phyloP scores from a whole-genome alignment of 2,329 filamentous ascomycete genomes.

The Fusarium sp. region DNA sequence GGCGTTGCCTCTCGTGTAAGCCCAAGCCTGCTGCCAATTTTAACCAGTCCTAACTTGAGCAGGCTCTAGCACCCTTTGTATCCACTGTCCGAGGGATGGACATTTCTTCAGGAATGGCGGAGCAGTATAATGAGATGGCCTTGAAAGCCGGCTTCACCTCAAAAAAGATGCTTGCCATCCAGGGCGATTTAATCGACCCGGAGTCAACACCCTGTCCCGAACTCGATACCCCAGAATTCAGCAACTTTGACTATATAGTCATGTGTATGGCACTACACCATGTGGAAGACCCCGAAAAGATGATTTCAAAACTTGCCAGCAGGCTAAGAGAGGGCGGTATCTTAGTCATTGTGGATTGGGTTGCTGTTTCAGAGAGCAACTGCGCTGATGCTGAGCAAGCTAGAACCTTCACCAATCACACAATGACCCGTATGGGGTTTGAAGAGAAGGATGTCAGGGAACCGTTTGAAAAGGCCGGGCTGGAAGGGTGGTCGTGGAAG shows the following conservation, averaged over 20 bases:
- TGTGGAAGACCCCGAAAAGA: slow-evolving; percentile 47
- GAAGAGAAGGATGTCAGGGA: slow-evolving; percentile 38
- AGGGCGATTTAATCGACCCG: slow-evolving; percentile 50
- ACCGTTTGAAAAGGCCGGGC: slow-evolving; percentile 43
- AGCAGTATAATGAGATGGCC: slow-evolving; percentile 52
- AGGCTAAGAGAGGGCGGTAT: slow-evolving; percentile 51
- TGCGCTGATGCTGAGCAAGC: slow-evolving; percentile 9
- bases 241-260: slow-evolving; percentile 52
- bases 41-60: slow-evolving; percentile 3
- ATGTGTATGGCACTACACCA: slow-evolving; percentile 58
- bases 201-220: slow-evolving; percentile 38
- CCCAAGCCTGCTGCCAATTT: rapidly evolving
- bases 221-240: slow-evolving; percentile 40
- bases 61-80: slow-evolving; percentile 54
- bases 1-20: slow-evolving; percentile 51
- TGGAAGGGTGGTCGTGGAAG: slow-evolving; percentile 48
- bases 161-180: slow-evolving; percentile 50
- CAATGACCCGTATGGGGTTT: slow-evolving; percentile 45
- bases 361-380: slow-evolving; percentile 31
- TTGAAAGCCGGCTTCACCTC: slow-evolving; percentile 41
- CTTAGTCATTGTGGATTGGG: slow-evolving; percentile 55
- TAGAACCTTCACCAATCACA: slow-evolving; percentile 27
- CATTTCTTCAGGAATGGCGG: slow-evolving; percentile 52
- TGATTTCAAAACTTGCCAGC: slow-evolving; percentile 49
- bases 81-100: slow-evolving; percentile 54